These are phyloP conservation scores for Cladosporium sp. DNA, from an alignment of 2,329 filamentous ascomycete species.

Conservation along the genomic window DNA sequence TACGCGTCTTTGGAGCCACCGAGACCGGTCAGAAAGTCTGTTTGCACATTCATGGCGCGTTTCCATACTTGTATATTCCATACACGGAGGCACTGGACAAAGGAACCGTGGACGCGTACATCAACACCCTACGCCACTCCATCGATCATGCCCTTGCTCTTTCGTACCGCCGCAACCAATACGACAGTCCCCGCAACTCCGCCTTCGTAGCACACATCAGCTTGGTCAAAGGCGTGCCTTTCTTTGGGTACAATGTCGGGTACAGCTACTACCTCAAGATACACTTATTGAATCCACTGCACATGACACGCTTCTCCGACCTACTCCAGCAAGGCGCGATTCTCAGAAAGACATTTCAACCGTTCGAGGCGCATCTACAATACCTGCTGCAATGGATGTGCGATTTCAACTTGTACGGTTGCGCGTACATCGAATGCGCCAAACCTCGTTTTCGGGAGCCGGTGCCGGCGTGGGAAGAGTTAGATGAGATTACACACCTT, in stretches of 20 bases:
- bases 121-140: constrained; percentile 72
- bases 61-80: constrained; percentile 85
- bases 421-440: constrained; percentile 72
- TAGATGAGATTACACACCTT: constrained; percentile 58
- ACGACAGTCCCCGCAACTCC: constrained; percentile 57
- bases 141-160: constrained; percentile 87
- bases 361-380: constrained; percentile 90
- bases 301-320: constrained; percentile 85
- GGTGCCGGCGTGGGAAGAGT: constrained; percentile 64
- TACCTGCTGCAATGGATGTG: constrained; percentile 96
- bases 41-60: constrained; percentile 90
- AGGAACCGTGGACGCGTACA: constrained; percentile 65
- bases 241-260: constrained; percentile 93
- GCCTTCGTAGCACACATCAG: constrained; percentile 86
- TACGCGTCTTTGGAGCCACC: constrained; percentile 87
- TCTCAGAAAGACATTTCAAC: constrained; percentile 78
- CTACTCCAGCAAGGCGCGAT: constrained; percentile 84
- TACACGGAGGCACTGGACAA: constrained; percentile 24
- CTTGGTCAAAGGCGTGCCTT: constrained; percentile 87
- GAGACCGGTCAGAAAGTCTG: constrained; percentile 95
- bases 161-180: constrained; percentile 73
- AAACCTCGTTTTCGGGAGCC: constrained; percentile 71
- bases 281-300: constrained; percentile 81
- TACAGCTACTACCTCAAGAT: constrained; percentile 91
- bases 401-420: constrained; percentile 96